These are phyloP conservation scores for Pseudopyricularia javanii DNA, from an alignment of 2,329 filamentous ascomycete species.

Conservation along the genomic window DNA sequence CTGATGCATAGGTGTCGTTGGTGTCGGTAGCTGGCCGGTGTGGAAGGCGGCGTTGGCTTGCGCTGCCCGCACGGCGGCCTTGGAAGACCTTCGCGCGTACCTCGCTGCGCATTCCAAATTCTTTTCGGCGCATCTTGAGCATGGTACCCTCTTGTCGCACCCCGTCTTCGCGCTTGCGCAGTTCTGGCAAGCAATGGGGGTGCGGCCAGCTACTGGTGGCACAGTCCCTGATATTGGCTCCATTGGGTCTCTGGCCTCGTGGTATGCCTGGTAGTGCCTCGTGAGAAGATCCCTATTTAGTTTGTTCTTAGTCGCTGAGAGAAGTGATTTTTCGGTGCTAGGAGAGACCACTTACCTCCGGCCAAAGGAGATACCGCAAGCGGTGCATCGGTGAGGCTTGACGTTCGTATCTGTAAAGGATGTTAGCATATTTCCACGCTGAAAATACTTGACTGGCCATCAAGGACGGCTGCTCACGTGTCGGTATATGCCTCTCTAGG, in stretches of 20 bases:
- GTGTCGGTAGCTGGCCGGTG: slow-evolving; percentile 10
- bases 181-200: slow-evolving; percentile 35
- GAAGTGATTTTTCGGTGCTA: not conserved
- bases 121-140: slow-evolving; percentile 35
- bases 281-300: slow-evolving; percentile 33
- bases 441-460: not conserved
- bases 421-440: slow-evolving; percentile 5
- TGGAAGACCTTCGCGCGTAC: slow-evolving; percentile 37
- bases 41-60: slow-evolving; percentile 23
- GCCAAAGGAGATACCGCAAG: slow-evolving; percentile 36
- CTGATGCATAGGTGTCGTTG: slow-evolving; percentile 9
- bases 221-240: slow-evolving; percentile 29
- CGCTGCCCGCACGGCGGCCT: slow-evolving; percentile 29
- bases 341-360: slow-evolving; percentile 24
- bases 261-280: slow-evolving; percentile 37
- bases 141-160: slow-evolving; percentile 36
- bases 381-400: slow-evolving; percentile 36
- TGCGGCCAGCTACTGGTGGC: slow-evolving; percentile 26
- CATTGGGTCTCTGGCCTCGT: slow-evolving; percentile 33
- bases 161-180: slow-evolving; percentile 38
- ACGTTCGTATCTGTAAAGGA: slow-evolving; percentile 37
- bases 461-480: slow-evolving; percentile 20
- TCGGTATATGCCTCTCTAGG: slow-evolving; percentile 41
- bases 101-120: slow-evolving; percentile 32
- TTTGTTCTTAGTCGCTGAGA: not conserved